These are phyloP conservation scores for Aquilaria yunnanensis DNA, from an alignment of 345 rosid genomes.

Conservation along the genomic window DNA sequence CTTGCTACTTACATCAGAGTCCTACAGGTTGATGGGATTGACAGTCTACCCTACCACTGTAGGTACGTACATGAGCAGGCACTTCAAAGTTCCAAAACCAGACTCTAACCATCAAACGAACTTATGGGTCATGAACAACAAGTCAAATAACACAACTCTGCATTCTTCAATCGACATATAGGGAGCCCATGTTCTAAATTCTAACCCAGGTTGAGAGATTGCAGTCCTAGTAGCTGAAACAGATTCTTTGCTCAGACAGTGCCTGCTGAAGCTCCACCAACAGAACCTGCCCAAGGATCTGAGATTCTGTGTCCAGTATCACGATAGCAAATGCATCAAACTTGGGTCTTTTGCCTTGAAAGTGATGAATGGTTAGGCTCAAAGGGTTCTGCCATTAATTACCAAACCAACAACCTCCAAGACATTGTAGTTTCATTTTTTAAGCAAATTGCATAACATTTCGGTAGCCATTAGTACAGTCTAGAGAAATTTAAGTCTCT, in stretches of 20 bases:
- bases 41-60: slow-evolving; percentile 84
- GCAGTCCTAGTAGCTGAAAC: slow-evolving; percentile 46
- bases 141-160: no score
- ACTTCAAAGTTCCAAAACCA: background rate
- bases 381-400: no score
- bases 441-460: no score
- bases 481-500: no score
- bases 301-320: slow-evolving; percentile 12
- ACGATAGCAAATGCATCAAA: slow-evolving; percentile 21
- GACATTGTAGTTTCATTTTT: no score
- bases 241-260: slow-evolving; percentile 33
- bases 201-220: slow-evolving; percentile 26
- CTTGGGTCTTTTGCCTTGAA: slow-evolving; percentile 13
- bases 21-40: slow-evolving; percentile 53
- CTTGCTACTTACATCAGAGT: slow-evolving; percentile 53
- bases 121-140: no score
- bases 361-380: no score
- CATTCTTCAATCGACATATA: slow-evolving; percentile 16
- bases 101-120: background rate
- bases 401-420: no score
- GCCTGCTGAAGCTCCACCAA: slow-evolving; percentile 11
- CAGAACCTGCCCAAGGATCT: slow-evolving; percentile 11
- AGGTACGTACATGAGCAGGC: slow-evolving; percentile 62
- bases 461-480: no score
- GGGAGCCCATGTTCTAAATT: slow-evolving; percentile 44